Evolutionary conservation across 495 filamentous ascomycete genomes (phyloP), one percentile per base, ranked within the genome.

Genomic region (Sordaria brevicollis): DNA sequence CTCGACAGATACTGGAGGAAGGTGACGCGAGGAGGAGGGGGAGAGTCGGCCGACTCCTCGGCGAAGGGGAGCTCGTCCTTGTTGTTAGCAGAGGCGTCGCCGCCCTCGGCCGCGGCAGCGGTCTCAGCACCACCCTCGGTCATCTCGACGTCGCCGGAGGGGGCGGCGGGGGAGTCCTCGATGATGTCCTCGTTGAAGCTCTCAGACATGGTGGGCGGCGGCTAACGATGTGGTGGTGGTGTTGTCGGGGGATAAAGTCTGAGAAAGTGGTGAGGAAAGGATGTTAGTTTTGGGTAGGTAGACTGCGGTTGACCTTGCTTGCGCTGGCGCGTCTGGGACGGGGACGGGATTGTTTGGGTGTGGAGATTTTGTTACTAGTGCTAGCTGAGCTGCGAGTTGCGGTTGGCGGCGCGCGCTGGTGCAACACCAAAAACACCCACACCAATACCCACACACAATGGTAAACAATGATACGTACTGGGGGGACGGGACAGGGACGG

Each of bases 1-100:
- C 90, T 93, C 67, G 86, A 89, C 25, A 97, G 85, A 77, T 89
- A 90, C 77, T 86, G 89, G 65, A 81, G 76, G 68, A 82, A 86
- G 33, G 76, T 80, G 65, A 74, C 72, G 67, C 83, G 80, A 65
- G 81, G 79, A 21, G 80, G 76, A 2, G 66, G 66, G 10, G 65
- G 36, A 10, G 79, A 76, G n/a, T 79, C 76, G 66, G 81, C 76
- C n/a, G 74, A 73, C 54, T 78, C 80, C 70, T 83, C 82, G 65
- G 77, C 77, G 66, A 83, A 84, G 54, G 82, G 80, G 5, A 84
- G 76, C 49, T 77, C 79, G 62, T 67, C 72, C 17, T 69, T 72
- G 65, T 74, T 70, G 43, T n/a, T n/a, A n/a, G 74, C 75, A 13
- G 73, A 67, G 36, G 68, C 74, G 25, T 74, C 75, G 31, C 68